Evolutionary conservation across 2,329 filamentous ascomycete genomes (phyloP).

Genomic region (Pseudogymnoascus sp.): DNA sequence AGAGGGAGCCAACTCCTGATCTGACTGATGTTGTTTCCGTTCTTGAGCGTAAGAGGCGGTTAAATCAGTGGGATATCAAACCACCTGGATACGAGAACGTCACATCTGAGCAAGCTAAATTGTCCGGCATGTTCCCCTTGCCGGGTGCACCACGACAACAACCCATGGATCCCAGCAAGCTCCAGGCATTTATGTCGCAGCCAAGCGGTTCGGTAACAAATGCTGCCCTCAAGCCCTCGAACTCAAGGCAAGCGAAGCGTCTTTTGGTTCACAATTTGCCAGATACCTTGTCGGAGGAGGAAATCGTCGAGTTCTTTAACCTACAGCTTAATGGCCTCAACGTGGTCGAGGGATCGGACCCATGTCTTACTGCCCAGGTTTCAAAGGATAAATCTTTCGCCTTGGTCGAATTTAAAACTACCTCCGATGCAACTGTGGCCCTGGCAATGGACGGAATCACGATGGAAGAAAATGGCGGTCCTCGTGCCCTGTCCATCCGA

Average conservation of each 20-base stretch:
- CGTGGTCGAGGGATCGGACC: constrained; percentile 73
- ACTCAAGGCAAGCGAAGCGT: constrained; percentile 89
- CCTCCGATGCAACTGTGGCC: constrained; percentile 83
- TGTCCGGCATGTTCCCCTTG: constrained; percentile 97
- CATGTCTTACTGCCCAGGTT: constrained; percentile 76
- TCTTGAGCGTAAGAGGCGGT: constrained; percentile 75
- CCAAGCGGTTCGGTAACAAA: constrained; percentile 59
- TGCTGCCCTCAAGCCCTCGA: constrained; percentile 80
- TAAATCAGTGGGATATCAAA: constrained; percentile 99
- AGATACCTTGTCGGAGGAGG: constrained; percentile 62
- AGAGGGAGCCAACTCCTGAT: constrained; percentile 92
- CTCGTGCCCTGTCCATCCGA: constrained; percentile 61
- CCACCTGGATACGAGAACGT: constrained; percentile 97
- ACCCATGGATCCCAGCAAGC: constrained; percentile 85
- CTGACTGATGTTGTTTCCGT: constrained; percentile 79
- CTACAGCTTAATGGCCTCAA: constrained; percentile 95
- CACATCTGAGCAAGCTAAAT: constrained; percentile 94
- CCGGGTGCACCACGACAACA: constrained; percentile 92
- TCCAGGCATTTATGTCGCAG: constrained; percentile 94
- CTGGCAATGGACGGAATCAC: constrained; percentile 81
- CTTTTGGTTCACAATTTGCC: constrained; percentile 83
- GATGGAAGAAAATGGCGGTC: constrained; percentile 61
- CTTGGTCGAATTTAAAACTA: constrained; percentile 80
- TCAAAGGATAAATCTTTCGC: constrained; percentile 74
- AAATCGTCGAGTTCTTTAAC: constrained; percentile 81